Conservation (phyloP, 129 eudicot species). For the Flaveria linearis region DNA sequence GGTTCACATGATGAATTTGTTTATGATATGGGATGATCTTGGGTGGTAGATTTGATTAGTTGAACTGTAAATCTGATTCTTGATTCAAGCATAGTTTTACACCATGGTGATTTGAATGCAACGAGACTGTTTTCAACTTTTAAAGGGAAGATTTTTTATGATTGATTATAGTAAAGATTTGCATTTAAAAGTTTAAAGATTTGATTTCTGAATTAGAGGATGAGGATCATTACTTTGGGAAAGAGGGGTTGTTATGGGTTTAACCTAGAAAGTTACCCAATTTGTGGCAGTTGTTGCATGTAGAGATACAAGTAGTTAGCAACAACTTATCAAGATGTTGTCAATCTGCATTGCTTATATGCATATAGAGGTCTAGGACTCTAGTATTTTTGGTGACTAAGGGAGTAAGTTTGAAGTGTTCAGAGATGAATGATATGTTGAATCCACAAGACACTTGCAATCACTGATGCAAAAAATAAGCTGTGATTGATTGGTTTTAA, state of each 20-base stretch:
- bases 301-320: too few species aligned
- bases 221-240: too few species aligned
- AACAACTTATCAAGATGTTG: not conserved
- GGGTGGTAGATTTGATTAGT: not conserved
- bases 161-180: not conserved
- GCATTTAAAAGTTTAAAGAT: not conserved
- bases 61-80: not conserved
- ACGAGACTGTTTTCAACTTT: not conserved
- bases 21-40: not conserved
- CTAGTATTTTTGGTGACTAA: not conserved
- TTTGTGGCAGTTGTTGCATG: constrained; percentile 16
- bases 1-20: not conserved
- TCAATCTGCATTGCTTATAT: not conserved
- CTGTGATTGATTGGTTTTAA: not conserved
- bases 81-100: not conserved
- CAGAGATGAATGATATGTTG: not conserved
- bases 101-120: too few species aligned
- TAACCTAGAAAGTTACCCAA: not conserved
- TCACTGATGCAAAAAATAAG: not conserved
- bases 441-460: not conserved
- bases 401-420: not conserved
- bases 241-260: constrained; percentile 1
- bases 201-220: not conserved
- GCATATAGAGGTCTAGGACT: too few species aligned
- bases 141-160: not conserved